Base-by-base conservation (phyloP, 2,329 filamentous ascomycete genomes). In the Aspergillus pseudoviridinutans region DNA sequence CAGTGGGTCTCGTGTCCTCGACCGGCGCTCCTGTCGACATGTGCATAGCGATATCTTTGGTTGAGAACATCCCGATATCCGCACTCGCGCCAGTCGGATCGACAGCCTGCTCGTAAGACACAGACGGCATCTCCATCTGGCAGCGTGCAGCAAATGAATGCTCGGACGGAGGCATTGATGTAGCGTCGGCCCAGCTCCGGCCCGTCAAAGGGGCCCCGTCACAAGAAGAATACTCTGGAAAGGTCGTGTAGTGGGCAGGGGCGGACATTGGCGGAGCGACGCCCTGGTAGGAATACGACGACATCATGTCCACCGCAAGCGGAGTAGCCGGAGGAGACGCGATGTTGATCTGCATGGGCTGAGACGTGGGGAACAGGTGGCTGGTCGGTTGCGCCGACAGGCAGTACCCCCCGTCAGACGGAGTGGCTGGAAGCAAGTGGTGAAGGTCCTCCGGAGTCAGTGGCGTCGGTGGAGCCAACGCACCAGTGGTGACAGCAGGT, bases 311-410 rank as follows among this genome's bases (percentile, higher is more conserved):
- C 51, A 70, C 54, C 14, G 66, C 62, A 54, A 78, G 55, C 1
- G 77, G 77, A 4, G 77, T 79, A n/a, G 72, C 66, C 2, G 77
- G 77, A 47, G 77, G 77, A 14, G 77, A 79, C 44, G 73, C 71
- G 52, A 74, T 72, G 61, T 75, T 74, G 35, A 76, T 69, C 61
- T 74, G 74, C 71, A 76, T 72, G 7, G 72, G 65, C 56, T 76
- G 74, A 4, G 74, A 69, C 22, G 69, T 66, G 32, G 73, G 72
- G 61, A 75, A 76, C 54, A 74, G 66, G 24, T 70, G 69, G 55
- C 63, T 64, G 3, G 64, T 68, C 17, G 68, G 71, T 47, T 71
- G 72, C 12, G 66, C 69, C 17, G 68, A 70, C 49, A 76, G 57
- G 60, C 71, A 74, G 61, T 76, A 76, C 42, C 71, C 67, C 35